These are phyloP conservation scores for Tulasnella sp. DNA, from an alignment of 768 basidiomycete species.

Conservation along the genomic window DNA sequence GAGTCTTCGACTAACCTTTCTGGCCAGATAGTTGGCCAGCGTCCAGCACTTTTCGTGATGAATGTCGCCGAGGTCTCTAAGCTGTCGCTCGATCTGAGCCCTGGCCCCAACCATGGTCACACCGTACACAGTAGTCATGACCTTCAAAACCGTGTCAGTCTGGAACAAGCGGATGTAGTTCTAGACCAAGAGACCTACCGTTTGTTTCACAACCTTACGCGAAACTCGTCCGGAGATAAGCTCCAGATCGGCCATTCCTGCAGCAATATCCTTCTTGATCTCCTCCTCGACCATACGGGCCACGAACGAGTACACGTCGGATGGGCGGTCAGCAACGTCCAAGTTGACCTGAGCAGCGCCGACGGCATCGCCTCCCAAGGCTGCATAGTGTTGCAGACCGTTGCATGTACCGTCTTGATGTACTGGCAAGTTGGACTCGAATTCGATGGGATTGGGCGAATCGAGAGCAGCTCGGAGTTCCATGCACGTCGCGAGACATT, in stretches of 20 bases:
- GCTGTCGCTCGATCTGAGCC: constrained; percentile 88
- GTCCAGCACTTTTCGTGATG: constrained; percentile 68
- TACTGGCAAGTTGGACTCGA: constrained; percentile 71
- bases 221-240: constrained; percentile 73
- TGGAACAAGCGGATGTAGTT: neutral
- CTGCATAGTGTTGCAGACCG: constrained; percentile 97
- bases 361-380: constrained; percentile 83
- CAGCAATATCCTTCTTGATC: constrained; percentile 54
- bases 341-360: constrained; percentile 95
- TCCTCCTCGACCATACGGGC: constrained; percentile 76
- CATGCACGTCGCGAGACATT: constrained; percentile 88
- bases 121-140: constrained; percentile 99
- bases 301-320: constrained; percentile 93
- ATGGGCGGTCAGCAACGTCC: constrained; percentile 73
- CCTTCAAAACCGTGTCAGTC: constrained; percentile 42
- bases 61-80: constrained; percentile 71
- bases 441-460: constrained; percentile 57
- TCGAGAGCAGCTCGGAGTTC: constrained; percentile 80
- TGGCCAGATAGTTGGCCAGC: constrained; percentile 75
- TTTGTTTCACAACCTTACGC: constrained; percentile 96
- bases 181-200: constrained; percentile 49
- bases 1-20: constrained; percentile 48
- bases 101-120: constrained; percentile 94
- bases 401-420: constrained; percentile 99
- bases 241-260: constrained; percentile 53